Conservation (phyloP, 352 stramenopile genomes). For the Phytopythium sindhum region DNA sequence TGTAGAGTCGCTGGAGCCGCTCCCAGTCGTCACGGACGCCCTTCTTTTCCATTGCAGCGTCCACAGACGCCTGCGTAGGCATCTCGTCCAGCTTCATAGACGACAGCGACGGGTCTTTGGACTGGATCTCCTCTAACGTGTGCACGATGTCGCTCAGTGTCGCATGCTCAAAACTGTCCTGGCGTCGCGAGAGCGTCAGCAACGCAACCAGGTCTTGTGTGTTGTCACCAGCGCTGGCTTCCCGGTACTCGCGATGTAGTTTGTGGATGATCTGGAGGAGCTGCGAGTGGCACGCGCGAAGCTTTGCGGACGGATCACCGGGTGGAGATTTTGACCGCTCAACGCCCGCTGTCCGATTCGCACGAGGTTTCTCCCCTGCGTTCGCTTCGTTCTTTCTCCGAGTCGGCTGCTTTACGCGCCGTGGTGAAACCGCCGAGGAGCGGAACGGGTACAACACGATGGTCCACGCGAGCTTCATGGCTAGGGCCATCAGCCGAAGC, state of each 20-base stretch:
- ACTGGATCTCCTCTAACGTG: conserved; percentile 30
- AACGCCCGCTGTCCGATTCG: not conserved
- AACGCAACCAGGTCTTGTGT: conserved; percentile 37
- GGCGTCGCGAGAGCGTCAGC: conserved; percentile 13
- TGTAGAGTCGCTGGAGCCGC: conserved; percentile 35
- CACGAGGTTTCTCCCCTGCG: not conserved
- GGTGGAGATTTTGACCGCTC: not conserved
- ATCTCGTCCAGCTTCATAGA: conserved; percentile 22
- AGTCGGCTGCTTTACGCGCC: not conserved
- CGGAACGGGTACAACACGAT: conserved; percentile 13
- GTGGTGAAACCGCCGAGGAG: not conserved
- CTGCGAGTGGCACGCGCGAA: conserved; percentile 42
- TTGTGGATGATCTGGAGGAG: conserved; percentile 43
- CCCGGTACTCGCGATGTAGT: conserved; percentile 38
- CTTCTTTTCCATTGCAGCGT: conserved; percentile 19
- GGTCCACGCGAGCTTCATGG: conserved; percentile 24
- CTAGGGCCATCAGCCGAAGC: conserved; percentile 22
- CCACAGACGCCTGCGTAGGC: conserved; percentile 19
- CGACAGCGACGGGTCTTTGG: conserved; percentile 27
- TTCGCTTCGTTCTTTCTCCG: not conserved
- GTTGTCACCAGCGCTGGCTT: conserved; percentile 12
- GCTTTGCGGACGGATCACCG: conserved; percentile 18
- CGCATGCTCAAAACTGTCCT: conserved; percentile 16
- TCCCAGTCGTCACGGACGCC: conserved; percentile 21
- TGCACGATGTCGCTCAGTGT: conserved; percentile 34